phyloP scores from a whole-genome alignment of 345 rosid species.

The Erysimum cheiranthoides region DNA sequence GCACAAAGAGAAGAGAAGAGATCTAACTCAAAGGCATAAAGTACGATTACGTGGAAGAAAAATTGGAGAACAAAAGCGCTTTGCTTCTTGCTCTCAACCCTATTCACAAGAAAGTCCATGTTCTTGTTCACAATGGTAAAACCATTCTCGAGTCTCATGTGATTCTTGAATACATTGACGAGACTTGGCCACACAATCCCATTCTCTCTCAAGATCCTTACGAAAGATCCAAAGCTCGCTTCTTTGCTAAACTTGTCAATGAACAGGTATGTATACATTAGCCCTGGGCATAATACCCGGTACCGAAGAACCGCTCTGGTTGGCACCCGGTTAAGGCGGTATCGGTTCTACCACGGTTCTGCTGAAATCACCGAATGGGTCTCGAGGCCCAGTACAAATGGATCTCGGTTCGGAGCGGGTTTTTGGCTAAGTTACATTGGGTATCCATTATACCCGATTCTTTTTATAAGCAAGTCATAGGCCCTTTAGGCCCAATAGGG shows the following conservation, averaged over 20 bases:
- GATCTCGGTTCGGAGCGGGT: no score
- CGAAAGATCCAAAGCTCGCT: conserved; percentile 51
- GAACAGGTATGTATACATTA: no score
- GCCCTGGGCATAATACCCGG: no score
- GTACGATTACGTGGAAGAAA: conserved; percentile 53
- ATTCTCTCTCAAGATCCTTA: conserved; percentile 53
- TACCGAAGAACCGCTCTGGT: no score
- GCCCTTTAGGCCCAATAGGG: no score
- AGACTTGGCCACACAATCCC: conserved; percentile 52
- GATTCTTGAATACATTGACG: conserved; percentile 60
- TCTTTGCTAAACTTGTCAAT: conserved; percentile 50
- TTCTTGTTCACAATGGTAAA: conserved; percentile 57
- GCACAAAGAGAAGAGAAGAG: neutral
- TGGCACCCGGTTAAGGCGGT: no score
- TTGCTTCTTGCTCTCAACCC: conserved; percentile 51
- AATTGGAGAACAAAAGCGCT: conserved; percentile 47
- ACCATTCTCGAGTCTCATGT: conserved; percentile 48
- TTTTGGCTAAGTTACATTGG: no score
- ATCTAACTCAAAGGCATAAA: conserved; percentile 49
- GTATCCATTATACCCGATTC: no score
- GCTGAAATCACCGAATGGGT: no score
- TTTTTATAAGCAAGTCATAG: no score
- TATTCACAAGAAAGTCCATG: conserved; percentile 54
- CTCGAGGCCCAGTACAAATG: no score
- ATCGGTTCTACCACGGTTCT: no score